Conservation (phyloP, 2,329 filamentous ascomycete genomes). For the Phoma sp. region DNA sequence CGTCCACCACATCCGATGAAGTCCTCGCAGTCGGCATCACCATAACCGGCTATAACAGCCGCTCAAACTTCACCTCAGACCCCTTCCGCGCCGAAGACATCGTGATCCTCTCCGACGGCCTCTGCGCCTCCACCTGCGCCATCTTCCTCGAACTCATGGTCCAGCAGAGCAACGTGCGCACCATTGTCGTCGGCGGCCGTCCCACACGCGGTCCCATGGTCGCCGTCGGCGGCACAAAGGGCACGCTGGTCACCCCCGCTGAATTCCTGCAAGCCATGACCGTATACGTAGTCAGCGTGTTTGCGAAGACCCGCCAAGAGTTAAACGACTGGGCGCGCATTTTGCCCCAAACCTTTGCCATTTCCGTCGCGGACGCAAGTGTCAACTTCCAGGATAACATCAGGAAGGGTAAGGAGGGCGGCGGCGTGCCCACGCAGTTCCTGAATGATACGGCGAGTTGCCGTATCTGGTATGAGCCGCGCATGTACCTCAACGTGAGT, state of each 20-base stretch:
- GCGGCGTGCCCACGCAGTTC: conserved; percentile 62
- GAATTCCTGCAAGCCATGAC: conserved; percentile 33
- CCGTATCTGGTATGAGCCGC: conserved; percentile 63
- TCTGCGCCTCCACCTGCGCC: conserved; percentile 55
- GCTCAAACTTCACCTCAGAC: conserved; percentile 36
- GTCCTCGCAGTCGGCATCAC: conserved; percentile 34
- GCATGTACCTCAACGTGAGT: conserved; percentile 59
- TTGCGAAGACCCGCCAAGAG: conserved; percentile 22
- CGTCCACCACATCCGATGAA: conserved; percentile 40
- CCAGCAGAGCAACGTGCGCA: conserved; percentile 51
- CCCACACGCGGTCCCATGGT: conserved; percentile 51
- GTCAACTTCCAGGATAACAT: conserved; percentile 52
- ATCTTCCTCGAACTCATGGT: conserved; percentile 57
- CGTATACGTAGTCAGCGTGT: conserved; percentile 24
- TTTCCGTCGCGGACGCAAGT: conserved; percentile 28
- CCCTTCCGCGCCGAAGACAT: conserved; percentile 50
- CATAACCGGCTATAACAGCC: conserved; percentile 38
- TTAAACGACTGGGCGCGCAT: conserved; percentile 28
- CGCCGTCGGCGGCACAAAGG: conserved; percentile 54
- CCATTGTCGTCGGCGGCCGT: conserved; percentile 52
- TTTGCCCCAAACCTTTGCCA: conserved; percentile 35
- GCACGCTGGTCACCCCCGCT: conserved; percentile 44
- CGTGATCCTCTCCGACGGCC: conserved; percentile 52
- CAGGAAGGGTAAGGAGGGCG: conserved; percentile 36
- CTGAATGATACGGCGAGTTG: conserved; percentile 67